phyloP scores from a whole-genome alignment of 306 rosid species.

The Trifolium pratense region DNA sequence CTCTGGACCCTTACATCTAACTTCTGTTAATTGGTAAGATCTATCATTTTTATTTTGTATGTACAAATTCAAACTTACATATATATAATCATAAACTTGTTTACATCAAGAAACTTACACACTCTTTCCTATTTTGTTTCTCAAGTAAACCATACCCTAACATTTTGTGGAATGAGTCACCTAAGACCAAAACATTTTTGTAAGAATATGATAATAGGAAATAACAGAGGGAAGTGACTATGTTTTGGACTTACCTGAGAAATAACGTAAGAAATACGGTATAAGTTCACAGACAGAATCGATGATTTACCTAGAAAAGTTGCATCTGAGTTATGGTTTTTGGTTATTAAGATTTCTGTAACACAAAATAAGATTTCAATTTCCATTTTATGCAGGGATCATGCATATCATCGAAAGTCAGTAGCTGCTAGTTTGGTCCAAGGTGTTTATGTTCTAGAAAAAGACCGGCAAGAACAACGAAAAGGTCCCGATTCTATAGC shows the following conservation, averaged over 20 bases:
- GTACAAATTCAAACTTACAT: background rate
- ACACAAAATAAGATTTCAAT: background rate
- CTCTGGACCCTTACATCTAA: slow-evolving; percentile 80
- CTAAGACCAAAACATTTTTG: background rate
- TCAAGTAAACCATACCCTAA: background rate
- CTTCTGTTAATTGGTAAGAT: slow-evolving; percentile 75
- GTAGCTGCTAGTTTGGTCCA: slow-evolving; percentile 94
- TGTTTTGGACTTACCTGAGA: background rate
- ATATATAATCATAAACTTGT: background rate
- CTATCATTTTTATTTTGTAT: background rate
- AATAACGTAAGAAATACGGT: background rate
- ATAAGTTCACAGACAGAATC: background rate
- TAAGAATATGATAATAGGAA: too few relatives aligned
- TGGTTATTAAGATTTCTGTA: slow-evolving; percentile 22
- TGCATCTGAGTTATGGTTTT: slow-evolving; percentile 3
- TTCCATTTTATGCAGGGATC: slow-evolving; percentile 58
- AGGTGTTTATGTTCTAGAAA: slow-evolving; percentile 80
- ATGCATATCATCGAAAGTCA: slow-evolving; percentile 68
- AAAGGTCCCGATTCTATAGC: slow-evolving; percentile 71
- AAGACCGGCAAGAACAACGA: slow-evolving; percentile 77
- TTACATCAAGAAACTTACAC: background rate
- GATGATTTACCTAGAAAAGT: background rate
- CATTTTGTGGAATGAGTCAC: background rate
- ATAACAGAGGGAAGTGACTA: too few relatives aligned
- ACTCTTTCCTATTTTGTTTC: background rate